Evolutionary conservation across 306 rosid species (phyloP).

Genomic region (Purshia tridentata): DNA sequence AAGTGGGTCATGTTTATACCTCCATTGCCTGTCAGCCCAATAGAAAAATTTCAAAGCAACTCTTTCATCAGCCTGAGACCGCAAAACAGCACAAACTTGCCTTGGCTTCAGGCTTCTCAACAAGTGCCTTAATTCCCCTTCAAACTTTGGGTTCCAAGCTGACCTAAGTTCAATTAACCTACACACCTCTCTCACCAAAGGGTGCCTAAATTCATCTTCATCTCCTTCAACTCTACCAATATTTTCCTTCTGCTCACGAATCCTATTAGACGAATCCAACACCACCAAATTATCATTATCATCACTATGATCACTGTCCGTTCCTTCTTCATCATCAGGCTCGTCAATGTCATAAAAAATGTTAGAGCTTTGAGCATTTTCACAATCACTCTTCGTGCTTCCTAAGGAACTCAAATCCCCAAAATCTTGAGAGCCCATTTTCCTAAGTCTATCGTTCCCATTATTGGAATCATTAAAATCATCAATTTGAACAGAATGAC

Average conservation of each 20-base stretch:
- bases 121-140: slow-evolving; percentile 59
- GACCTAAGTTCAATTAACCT: slow-evolving; percentile 65
- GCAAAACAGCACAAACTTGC: slow-evolving; percentile 79
- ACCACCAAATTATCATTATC: slow-evolving; percentile 44
- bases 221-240: slow-evolving; percentile 46
- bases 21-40: slow-evolving; percentile 93
- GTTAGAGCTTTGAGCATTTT: slow-evolving; percentile 9
- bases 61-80: slow-evolving; percentile 68
- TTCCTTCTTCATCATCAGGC: slow-evolving; percentile 34
- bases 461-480: slow-evolving; percentile 18
- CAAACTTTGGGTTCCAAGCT: slow-evolving; percentile 66
- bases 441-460: slow-evolving; percentile 29
- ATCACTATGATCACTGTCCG: slow-evolving; percentile 4
- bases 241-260: slow-evolving; percentile 20
- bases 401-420: slow-evolving; percentile 31
- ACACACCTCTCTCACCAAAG: slow-evolving; percentile 66
- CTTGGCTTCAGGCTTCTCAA: slow-evolving; percentile 73
- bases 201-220: slow-evolving; percentile 64
- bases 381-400: slow-evolving; percentile 21
- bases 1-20: slow-evolving; percentile 53
- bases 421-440: slow-evolving; percentile 35
- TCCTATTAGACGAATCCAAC: slow-evolving; percentile 31
- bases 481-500: slow-evolving; percentile 21
- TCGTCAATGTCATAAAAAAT: slow-evolving; percentile 25
- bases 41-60: slow-evolving; percentile 73